Evolutionary conservation across 345 rosid genomes (phyloP).

Genomic region (Gossypium longicalyx): DNA sequence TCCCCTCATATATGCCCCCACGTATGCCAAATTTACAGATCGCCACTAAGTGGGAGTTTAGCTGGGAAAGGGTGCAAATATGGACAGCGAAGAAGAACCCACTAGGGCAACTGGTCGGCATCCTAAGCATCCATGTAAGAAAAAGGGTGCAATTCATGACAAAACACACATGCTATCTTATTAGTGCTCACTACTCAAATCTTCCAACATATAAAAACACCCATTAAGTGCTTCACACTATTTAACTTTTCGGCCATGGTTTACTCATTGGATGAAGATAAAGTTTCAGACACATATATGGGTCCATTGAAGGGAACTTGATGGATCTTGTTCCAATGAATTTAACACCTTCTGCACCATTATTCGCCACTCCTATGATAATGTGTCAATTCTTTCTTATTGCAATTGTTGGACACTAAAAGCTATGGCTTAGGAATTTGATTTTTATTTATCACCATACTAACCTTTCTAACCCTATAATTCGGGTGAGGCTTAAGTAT

Average conservation of each 20-base stretch:
- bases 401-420: too few relatives aligned
- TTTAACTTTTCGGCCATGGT: not conserved
- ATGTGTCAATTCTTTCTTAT: too few relatives aligned
- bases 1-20: not conserved
- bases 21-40: not conserved
- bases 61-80: not conserved
- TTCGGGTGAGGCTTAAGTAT: too few relatives aligned
- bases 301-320: not conserved
- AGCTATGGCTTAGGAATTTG: too few relatives aligned
- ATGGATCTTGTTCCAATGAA: not conserved
- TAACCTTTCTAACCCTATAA: too few relatives aligned
- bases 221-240: not conserved
- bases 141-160: not conserved
- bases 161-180: not conserved
- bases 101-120: not conserved
- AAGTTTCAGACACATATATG: constrained; percentile 1
- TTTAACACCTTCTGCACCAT: not conserved
- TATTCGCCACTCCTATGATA: not conserved
- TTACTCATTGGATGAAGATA: not conserved
- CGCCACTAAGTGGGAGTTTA: constrained; percentile 3
- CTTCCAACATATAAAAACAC: not conserved
- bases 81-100: not conserved
- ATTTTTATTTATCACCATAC: too few relatives aligned
- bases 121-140: not conserved
- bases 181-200: not conserved